Base-by-base conservation (phyloP, 495 filamentous ascomycete genomes). In the Lophiostoma macrostomum region DNA sequence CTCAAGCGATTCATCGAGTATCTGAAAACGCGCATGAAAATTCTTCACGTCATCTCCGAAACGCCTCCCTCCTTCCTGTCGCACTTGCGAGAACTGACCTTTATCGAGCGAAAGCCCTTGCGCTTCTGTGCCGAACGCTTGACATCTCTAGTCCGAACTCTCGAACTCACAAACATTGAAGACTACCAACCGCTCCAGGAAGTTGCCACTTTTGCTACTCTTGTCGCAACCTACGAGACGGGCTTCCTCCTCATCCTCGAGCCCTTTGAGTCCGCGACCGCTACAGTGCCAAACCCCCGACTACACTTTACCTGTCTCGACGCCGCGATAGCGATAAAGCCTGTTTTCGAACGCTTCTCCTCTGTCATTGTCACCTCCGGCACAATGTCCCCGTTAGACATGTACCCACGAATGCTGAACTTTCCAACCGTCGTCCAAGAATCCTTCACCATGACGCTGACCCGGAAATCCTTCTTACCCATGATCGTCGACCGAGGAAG, bases 281-380 rank as follows among this genome's bases (percentile, higher is more conserved):
- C 94, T 27, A 95, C 91, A 40, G 90, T 97, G 0, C 90, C 93
- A 2, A 99, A 99, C 54, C 94, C 94, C 0, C 81, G 96, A 20
- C 74, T 99, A 2, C 94, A 99, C 65, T 95, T 97, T 64, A 91
- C 91, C 8, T 99, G 94, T 60, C 76, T 99, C 20, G 94, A 99
- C 73, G 94, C 94, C 13, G 93, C 94, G 4, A 99, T 99, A 53
- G 94, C 94, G 38, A 97, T 99, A 68, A 95, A 91, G 63, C 94
- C 94, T 1, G 90, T 99, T 7, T 94, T 97, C 65, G 93, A 99
- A 47, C 85, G 94, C 28, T 99, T 99, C 69, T 86, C 83, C 64
- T 96, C 94, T 5, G 94, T 99, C 47, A 91, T 99, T 69, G 96
- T 99, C 68, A 99, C 94, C 4, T 97, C 94, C 0, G 94, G 94